Evolutionary conservation across 495 filamentous ascomycete species (phyloP).

Genomic region (Cryomyces minteri): DNA sequence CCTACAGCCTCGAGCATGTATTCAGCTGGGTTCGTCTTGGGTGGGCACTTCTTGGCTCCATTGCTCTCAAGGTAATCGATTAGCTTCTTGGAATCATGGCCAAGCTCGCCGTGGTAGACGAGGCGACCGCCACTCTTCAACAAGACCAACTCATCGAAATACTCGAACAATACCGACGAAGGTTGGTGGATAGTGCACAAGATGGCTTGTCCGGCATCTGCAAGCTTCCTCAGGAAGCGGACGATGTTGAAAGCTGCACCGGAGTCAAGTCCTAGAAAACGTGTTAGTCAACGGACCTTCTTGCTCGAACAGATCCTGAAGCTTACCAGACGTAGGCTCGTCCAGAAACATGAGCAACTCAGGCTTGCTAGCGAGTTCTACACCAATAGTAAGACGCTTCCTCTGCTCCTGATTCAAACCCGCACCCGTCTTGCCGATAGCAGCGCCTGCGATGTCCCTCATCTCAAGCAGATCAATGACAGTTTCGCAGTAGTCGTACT

Average conservation of each 20-base stretch:
- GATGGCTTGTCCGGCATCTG: slow-evolving; percentile 47
- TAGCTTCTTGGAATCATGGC: slow-evolving; percentile 32
- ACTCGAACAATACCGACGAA: slow-evolving; percentile 47
- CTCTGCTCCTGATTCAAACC: slow-evolving; percentile 42
- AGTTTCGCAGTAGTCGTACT: slow-evolving; percentile 38
- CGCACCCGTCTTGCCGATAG: slow-evolving; percentile 31
- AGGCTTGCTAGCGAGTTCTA: slow-evolving; percentile 49
- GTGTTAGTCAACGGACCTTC: not conserved
- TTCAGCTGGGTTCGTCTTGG: slow-evolving; percentile 43
- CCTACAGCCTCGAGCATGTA: slow-evolving; percentile 54
- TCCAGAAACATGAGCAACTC: slow-evolving; percentile 57
- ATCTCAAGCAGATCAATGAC: slow-evolving; percentile 15
- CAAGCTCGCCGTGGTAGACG: slow-evolving; percentile 52
- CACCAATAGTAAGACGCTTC: slow-evolving; percentile 47
- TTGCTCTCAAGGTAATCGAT: slow-evolving; percentile 46
- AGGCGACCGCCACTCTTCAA: slow-evolving; percentile 50
- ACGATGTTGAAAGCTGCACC: slow-evolving; percentile 46
- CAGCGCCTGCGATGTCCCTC: slow-evolving; percentile 31
- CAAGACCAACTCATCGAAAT: slow-evolving; percentile 55
- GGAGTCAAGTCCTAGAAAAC: slow-evolving; percentile 28
- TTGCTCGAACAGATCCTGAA: not conserved
- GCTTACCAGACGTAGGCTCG: slow-evolving; percentile 48
- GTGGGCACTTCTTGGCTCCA: slow-evolving; percentile 38
- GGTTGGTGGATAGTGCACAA: slow-evolving; percentile 67
- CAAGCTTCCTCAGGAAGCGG: slow-evolving; percentile 44